phyloP scores from a whole-genome alignment of 257 asterid genomes.

The Ehretia macrophylla region DNA sequence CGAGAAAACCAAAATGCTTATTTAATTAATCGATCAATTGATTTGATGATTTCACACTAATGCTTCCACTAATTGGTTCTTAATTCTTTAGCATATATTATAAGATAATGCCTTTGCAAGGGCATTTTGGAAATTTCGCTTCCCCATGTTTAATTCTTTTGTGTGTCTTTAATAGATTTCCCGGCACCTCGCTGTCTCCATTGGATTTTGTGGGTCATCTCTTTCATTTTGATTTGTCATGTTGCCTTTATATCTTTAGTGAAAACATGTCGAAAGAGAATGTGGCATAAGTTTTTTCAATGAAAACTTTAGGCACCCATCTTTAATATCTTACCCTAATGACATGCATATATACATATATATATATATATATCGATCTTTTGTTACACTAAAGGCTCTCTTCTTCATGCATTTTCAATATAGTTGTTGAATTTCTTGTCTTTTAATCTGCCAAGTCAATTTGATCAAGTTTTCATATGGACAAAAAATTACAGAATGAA shows the following conservation, averaged over 20 bases:
- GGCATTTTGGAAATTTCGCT: constrained; percentile 35
- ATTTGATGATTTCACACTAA: constrained; percentile 3
- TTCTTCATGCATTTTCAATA: too few relatives aligned
- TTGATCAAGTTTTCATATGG: too few relatives aligned
- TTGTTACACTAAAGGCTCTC: too few relatives aligned
- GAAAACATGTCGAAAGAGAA: neutral
- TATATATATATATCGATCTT: too few relatives aligned
- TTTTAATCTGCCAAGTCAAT: too few relatives aligned
- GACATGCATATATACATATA: too few relatives aligned
- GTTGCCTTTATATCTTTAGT: constrained; percentile 22
- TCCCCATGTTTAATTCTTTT: constrained; percentile 33
- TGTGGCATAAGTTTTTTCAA: too few relatives aligned
- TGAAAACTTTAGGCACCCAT: too few relatives aligned
- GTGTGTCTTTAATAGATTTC: constrained; percentile 49
- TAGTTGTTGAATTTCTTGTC: too few relatives aligned
- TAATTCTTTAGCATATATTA: neutral
- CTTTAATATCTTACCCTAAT: too few relatives aligned
- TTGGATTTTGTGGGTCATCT: constrained; percentile 66
- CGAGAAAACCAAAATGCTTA: constrained; percentile 34
- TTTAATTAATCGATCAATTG: constrained; percentile 7
- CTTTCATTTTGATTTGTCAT: constrained; percentile 48
- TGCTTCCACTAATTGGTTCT: constrained; percentile 26
- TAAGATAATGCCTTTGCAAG: constrained; percentile 17
- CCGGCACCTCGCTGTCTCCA: constrained; percentile 35
- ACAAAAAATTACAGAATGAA: too few relatives aligned